Evolutionary conservation across 768 basidiomycete genomes (phyloP).

Genomic region (Pleurotus sapidus): DNA sequence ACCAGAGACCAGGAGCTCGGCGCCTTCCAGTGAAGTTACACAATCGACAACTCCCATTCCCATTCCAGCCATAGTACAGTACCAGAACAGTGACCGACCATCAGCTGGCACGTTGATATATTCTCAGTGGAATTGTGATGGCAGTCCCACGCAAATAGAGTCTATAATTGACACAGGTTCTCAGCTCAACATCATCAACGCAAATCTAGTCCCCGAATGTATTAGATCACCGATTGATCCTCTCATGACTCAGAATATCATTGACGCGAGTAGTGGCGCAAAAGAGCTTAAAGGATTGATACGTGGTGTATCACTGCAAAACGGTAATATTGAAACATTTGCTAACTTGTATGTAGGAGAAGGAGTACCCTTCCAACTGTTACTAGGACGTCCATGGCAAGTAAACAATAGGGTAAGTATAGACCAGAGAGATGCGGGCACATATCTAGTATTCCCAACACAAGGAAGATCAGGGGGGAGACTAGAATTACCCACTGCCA

Average conservation of each 20-base stretch:
- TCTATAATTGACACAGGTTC: not conserved
- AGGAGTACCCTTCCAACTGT: constrained; percentile 15
- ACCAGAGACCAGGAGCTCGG: too few relatives aligned
- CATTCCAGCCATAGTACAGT: too few relatives aligned
- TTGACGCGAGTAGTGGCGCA: constrained; percentile 25
- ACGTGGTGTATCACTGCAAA: constrained; percentile 15
- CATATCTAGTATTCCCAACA: constrained; percentile 17
- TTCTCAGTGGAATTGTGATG: constrained; percentile 8
- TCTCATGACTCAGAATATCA: constrained; percentile 8
- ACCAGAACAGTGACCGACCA: too few relatives aligned
- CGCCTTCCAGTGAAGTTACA: too few relatives aligned
- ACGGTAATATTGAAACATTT: constrained; percentile 16
- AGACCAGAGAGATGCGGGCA: constrained; percentile 21
- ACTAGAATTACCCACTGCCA: not conserved
- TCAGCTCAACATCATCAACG: constrained; percentile 16
- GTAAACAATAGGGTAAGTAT: constrained; percentile 20
- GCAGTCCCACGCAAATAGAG: constrained; percentile 10
- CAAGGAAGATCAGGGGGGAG: not conserved
- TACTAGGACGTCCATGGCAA: constrained; percentile 23
- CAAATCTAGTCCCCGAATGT: constrained; percentile 5
- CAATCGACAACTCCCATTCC: too few relatives aligned
- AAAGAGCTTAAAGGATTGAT: constrained; percentile 17
- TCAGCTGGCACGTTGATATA: too few relatives aligned
- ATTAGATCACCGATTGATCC: constrained; percentile 13
- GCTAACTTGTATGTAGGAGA: constrained; percentile 20